A percentile compares a stretch with the other conserved stretches of the same genome.
These are phyloP conservation scores for Sequoia sempervirens DNA, from an alignment of 75 land plant genomes.

Conservation along the genomic window DNA sequence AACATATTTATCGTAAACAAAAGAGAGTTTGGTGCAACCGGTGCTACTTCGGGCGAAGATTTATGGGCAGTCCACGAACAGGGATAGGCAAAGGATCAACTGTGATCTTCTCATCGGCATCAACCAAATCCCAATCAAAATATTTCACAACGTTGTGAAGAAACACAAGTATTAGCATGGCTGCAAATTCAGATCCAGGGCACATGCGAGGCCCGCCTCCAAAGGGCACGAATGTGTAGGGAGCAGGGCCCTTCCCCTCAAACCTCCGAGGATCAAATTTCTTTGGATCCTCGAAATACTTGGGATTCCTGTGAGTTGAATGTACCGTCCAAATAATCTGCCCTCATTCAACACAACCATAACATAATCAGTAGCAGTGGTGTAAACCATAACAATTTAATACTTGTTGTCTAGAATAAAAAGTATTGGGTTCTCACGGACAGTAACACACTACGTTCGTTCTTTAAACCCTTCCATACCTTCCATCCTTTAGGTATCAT, in stretches of 20 bases:
- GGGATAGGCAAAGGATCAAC: constrained; percentile 28
- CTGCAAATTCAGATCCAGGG: constrained; percentile 43
- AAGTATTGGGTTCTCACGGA: not conserved
- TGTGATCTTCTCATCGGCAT: constrained; percentile 17
- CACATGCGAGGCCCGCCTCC: constrained; percentile 55
- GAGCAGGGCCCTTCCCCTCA: constrained; percentile 26
- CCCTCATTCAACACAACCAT: not conserved
- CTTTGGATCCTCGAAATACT: constrained; percentile 34
- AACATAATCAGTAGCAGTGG: not conserved
- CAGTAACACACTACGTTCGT: not conserved
- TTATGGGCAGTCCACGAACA: constrained; percentile 29
- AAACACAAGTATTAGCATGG: constrained; percentile 27
- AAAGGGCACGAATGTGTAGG: constrained; percentile 44
- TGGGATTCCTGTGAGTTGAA: constrained; percentile 26
- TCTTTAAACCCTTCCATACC: constrained; percentile 7
- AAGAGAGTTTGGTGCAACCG: too few species aligned
- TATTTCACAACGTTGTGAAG: constrained; percentile 30
- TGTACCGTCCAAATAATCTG: constrained; percentile 30
- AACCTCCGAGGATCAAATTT: constrained; percentile 52
- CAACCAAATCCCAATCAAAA: constrained; percentile 23
- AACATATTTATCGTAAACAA: too few species aligned
- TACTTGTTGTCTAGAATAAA: not conserved
- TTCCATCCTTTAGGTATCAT: constrained; percentile 56
- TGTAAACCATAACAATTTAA: not conserved
- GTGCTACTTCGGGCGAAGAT: constrained; percentile 1